These are phyloP conservation scores for Pseudocercospora cruenta DNA, from an alignment of 2,329 filamentous ascomycete species.

Conservation along the genomic window DNA sequence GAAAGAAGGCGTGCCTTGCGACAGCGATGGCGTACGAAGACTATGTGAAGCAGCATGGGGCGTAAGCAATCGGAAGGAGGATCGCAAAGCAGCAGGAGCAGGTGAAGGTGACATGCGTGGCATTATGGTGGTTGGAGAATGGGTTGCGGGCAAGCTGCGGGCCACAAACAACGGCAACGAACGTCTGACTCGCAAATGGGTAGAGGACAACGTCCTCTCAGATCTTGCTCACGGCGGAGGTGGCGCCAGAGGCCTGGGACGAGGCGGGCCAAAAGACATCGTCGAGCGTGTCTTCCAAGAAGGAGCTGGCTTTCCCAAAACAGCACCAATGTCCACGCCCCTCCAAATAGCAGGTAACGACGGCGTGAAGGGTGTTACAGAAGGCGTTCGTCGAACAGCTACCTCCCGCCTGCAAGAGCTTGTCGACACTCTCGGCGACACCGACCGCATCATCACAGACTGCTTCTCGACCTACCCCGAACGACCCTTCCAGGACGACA, in stretches of 20 bases:
- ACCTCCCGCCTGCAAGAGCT: slow-evolving; percentile 75
- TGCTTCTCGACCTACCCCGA: slow-evolving; percentile 85
- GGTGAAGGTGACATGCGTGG: slow-evolving; percentile 77
- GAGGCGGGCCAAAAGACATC: slow-evolving; percentile 74
- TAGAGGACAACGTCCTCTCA: slow-evolving; percentile 71
- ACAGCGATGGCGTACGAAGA: slow-evolving; percentile 84
- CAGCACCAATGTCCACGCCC: slow-evolving; percentile 28
- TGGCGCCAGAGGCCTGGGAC: slow-evolving; percentile 70
- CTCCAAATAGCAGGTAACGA: slow-evolving; percentile 26
- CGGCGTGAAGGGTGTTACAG: slow-evolving; percentile 65
- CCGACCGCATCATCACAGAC: slow-evolving; percentile 77
- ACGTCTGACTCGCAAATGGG: slow-evolving; percentile 72
- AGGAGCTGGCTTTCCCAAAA: slow-evolving; percentile 72
- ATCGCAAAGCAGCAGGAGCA: slow-evolving; percentile 54
- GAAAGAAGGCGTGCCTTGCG: slow-evolving; percentile 84
- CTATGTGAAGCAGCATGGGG: slow-evolving; percentile 84
- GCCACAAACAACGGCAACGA: slow-evolving; percentile 45
- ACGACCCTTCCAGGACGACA: slow-evolving; percentile 91
- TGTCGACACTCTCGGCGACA: slow-evolving; percentile 77
- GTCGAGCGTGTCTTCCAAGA: slow-evolving; percentile 78
- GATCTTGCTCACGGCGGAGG: slow-evolving; percentile 72
- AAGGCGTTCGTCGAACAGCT: slow-evolving; percentile 71
- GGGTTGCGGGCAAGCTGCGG: slow-evolving; percentile 75
- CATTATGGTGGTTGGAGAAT: slow-evolving; percentile 84
- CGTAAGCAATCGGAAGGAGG: slow-evolving; percentile 71